A percentile compares a stretch with the other conserved stretches of the same genome.
These are phyloP conservation scores for Nicotiana undulata DNA, from an alignment of 257 asterid species.

Conservation along the genomic window DNA sequence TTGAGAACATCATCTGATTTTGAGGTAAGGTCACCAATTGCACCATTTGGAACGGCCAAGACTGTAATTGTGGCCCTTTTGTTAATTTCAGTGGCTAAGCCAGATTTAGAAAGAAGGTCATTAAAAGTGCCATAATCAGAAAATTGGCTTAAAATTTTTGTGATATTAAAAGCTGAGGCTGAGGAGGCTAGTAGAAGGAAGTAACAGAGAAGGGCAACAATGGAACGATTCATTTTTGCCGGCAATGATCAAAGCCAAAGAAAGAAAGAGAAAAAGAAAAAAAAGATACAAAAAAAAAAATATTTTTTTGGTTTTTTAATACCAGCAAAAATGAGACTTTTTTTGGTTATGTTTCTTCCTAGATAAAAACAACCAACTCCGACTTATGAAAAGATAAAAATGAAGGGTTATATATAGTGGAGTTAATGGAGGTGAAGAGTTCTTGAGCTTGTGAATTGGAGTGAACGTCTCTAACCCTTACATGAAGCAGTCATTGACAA, in stretches of 20 bases:
- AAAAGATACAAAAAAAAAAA: neutral
- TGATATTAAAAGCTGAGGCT: slow-evolving; percentile 45
- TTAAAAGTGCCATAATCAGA: slow-evolving; percentile 50
- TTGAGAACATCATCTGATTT: slow-evolving; percentile 27
- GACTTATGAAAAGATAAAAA: neutral
- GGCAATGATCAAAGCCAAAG: slow-evolving; percentile 2
- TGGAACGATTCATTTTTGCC: slow-evolving; percentile 44
- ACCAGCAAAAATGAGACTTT: slow-evolving; percentile 4
- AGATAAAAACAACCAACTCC: neutral
- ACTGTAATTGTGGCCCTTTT: slow-evolving; percentile 44
- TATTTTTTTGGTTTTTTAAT: neutral
- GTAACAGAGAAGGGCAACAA: slow-evolving; percentile 1
- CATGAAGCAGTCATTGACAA: neutral
- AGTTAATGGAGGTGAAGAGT: neutral
- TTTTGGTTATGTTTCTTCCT: neutral
- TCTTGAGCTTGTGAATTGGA: neutral
- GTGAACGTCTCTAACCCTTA: neutral
- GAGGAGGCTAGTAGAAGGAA: slow-evolving; percentile 28
- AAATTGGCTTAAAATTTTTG: slow-evolving; percentile 34
- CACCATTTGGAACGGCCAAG: slow-evolving; percentile 50
- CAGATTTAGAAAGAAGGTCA: slow-evolving; percentile 27
- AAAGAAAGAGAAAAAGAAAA: neutral
- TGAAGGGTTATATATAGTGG: neutral
- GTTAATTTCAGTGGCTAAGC: slow-evolving; percentile 37
- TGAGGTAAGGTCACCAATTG: slow-evolving; percentile 25